Evolutionary conservation across 805 yeast species (phyloP).

Genomic region (Yamadazyma ubonensis): DNA sequence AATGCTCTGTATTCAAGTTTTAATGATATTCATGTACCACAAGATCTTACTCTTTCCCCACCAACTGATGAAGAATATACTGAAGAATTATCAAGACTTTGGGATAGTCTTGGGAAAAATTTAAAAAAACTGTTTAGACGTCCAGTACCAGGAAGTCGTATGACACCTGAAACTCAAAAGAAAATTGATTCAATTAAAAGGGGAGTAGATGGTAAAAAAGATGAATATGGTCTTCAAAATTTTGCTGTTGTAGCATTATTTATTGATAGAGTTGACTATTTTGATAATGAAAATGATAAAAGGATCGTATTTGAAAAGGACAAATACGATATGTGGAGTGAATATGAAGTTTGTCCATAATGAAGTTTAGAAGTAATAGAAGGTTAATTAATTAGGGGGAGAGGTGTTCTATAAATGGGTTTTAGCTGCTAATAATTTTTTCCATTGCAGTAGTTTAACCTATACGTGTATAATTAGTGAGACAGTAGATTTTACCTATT

Average conservation of each 20-base stretch:
- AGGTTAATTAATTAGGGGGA: too few species aligned
- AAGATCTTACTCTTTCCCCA: slow-evolving; percentile 24
- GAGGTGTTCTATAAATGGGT: too few species aligned
- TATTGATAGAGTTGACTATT: slow-evolving; percentile 67
- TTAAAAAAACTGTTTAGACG: slow-evolving; percentile 67
- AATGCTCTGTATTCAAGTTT: slow-evolving; percentile 14
- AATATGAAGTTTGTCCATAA: slow-evolving; percentile 75
- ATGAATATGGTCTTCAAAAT: slow-evolving; percentile 60
- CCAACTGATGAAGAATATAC: slow-evolving; percentile 67
- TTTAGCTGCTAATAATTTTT: too few species aligned
- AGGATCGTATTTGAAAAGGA: slow-evolving; percentile 54
- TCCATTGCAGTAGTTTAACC: background rate
- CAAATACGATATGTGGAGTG: slow-evolving; percentile 66
- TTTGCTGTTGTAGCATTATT: slow-evolving; percentile 70
- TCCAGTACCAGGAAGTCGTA: slow-evolving; percentile 66
- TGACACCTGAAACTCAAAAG: slow-evolving; percentile 55
- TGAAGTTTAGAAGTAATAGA: too few species aligned
- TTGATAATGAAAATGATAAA: slow-evolving; percentile 58
- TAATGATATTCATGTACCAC: slow-evolving; percentile 22
- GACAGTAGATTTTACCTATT: background rate
- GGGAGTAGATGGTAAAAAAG: slow-evolving; percentile 79
- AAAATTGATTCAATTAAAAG: slow-evolving; percentile 68
- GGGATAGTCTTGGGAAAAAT: slow-evolving; percentile 58
- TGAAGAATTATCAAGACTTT: slow-evolving; percentile 59
- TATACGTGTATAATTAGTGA: background rate